Evolutionary conservation across 257 asterid species (phyloP), one percentile per base, ranked within the genome.

Genomic region (Mitragyna speciosa): DNA sequence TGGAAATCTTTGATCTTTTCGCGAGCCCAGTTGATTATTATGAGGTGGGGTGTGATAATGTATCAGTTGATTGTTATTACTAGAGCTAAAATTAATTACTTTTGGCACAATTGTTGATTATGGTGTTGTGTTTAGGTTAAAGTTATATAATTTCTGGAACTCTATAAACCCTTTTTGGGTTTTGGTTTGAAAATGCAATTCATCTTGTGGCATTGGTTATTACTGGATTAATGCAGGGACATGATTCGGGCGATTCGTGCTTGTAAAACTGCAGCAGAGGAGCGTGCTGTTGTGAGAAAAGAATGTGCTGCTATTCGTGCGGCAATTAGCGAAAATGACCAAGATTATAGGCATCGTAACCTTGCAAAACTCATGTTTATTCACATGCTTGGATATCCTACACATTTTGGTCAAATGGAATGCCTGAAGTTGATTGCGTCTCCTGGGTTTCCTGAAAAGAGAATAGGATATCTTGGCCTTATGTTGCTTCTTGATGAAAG

Each of bases 321-420:
- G 80, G 88, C 98, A 66, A 91, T 96, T 79, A 92, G 98, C 78
- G 98, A 94, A 84, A 91, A 91, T 80, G 97, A 92, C 85, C 96
- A 90, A 65, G 97, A 92, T 82, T 92, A 92, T 76, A 91, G 91
- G 85, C 99, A 94, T 86, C 97, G 98, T 47, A 96, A 96, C 86
- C 87, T 96, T 88, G 97, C 99, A 63, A 96, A 96, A 87, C 98
- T 96, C 87, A 96, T 94, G 99, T 96, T 92, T 86, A 92, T 96
- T 85, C 98, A 96, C 93, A 96, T 96, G 99, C 97, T 96, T 82
- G 99, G 99, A 76, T 94, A 94, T 81, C 98, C 98, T 45, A 96
- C 99, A 41, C 99, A 96, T 88, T 96, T 96, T 87, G 99, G 98
- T 86, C 99, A 96, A 89, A 96, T 96, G 99, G 99, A 96, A 89